These are phyloP conservation scores for Melastoma candidum DNA, from an alignment of 441 rosid species.

Conservation along the genomic window DNA sequence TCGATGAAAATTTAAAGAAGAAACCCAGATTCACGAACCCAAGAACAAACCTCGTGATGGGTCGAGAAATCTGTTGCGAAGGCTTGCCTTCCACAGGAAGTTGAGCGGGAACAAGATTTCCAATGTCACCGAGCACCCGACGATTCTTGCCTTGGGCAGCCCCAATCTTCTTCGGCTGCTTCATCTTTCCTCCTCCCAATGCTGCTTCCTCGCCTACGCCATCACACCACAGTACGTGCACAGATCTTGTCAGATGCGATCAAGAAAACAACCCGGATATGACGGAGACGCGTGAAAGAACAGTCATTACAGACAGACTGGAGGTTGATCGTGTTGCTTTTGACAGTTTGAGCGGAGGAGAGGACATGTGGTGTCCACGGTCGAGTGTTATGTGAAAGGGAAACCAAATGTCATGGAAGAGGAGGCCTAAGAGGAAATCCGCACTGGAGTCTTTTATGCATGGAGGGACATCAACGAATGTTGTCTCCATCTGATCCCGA, in stretches of 20 bases:
- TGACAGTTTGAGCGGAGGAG: too few relatives aligned
- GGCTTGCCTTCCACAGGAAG: conserved; percentile 32
- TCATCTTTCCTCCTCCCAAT: conserved; percentile 27
- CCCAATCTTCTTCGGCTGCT: conserved; percentile 37
- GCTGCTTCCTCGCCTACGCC: conserved; percentile 9
- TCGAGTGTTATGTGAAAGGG: background rate
- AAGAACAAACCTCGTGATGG: conserved; percentile 48
- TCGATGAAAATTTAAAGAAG: too few relatives aligned
- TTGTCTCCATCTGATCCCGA: conserved; percentile 4
- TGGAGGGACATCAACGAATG: conserved; percentile 31
- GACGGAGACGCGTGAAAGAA: too few relatives aligned
- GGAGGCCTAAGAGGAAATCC: conserved; percentile 14
- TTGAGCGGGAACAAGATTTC: conserved; percentile 43
- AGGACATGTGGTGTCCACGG: too few relatives aligned
- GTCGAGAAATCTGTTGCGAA: conserved; percentile 41
- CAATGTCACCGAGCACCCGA: conserved; percentile 72
- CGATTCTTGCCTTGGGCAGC: conserved; percentile 55
- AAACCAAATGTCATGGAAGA: conserved; percentile 14
- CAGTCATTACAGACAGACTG: too few relatives aligned
- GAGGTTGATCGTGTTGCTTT: too few relatives aligned
- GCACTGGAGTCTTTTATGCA: conserved; percentile 5
- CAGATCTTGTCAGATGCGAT: too few relatives aligned
- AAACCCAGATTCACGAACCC: background rate
- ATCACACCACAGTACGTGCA: too few relatives aligned
- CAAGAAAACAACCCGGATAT: too few relatives aligned